A percentile compares a stretch with the other conserved stretches of the same genome.
phyloP scores from a whole-genome alignment of 441 rosid species.

The Gossypium laxum region DNA sequence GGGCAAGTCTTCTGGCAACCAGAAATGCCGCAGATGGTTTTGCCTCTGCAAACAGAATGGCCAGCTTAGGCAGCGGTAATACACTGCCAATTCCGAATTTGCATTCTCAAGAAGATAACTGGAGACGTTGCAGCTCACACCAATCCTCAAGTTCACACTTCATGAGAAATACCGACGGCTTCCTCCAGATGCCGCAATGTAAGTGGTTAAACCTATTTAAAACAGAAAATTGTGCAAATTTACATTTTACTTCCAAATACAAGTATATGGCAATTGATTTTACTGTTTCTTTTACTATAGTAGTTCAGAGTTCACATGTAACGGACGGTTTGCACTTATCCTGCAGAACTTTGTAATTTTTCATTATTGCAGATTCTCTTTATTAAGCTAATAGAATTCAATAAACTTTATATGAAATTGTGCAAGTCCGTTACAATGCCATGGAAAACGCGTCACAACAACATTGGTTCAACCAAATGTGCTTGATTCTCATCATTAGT shows the following conservation, averaged over 20 bases:
- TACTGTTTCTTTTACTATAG: not conserved
- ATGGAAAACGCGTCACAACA: not conserved
- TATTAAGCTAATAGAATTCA: not conserved
- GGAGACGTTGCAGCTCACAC: conserved; percentile 17
- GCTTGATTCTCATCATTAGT: not conserved
- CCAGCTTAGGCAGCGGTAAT: conserved; percentile 16
- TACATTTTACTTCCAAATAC: not conserved
- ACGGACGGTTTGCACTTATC: not conserved
- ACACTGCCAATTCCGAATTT: conserved; percentile 22
- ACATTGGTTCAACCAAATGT: not conserved
- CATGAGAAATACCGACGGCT: conserved; percentile 16
- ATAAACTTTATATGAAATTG: not conserved
- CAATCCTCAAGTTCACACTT: conserved; percentile 26
- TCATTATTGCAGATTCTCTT: not conserved
- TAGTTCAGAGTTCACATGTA: not conserved
- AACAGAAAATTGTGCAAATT: not conserved
- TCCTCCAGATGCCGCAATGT: conserved; percentile 31
- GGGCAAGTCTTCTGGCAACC: conserved; percentile 23
- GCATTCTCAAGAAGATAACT: conserved; percentile 24
- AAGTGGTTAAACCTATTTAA: conserved; percentile 22
- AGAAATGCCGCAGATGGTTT: conserved; percentile 25
- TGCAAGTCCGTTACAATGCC: not conserved
- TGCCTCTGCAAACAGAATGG: conserved; percentile 19
- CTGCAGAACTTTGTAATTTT: not conserved
- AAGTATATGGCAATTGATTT: not conserved